Conservation (phyloP, 2,329 filamentous ascomycete genomes). For the Pseudocercospora macadamiae region DNA sequence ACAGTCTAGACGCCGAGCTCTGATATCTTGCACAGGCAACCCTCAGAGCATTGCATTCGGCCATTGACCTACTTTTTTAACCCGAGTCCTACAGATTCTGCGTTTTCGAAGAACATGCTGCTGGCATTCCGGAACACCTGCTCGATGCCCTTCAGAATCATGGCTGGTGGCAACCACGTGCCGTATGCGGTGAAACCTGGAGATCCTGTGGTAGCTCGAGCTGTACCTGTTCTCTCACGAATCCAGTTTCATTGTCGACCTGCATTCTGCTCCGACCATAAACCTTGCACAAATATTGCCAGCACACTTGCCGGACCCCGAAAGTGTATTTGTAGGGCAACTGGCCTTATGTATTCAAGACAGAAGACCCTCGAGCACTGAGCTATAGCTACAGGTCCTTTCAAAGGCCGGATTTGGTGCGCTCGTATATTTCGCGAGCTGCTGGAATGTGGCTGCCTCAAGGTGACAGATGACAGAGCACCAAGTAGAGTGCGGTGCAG, state of each 20-base stretch:
- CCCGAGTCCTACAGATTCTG: background rate
- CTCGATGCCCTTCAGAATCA: no score
- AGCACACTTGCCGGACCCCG: conserved; percentile 1
- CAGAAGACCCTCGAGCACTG: no score
- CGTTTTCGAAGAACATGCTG: no score
- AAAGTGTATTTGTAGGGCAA: background rate
- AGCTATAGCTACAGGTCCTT: no score
- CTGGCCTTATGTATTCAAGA: no score
- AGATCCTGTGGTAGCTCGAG: background rate
- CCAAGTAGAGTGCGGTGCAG: background rate
- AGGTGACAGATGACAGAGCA: conserved; percentile 7
- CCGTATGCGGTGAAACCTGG: background rate
- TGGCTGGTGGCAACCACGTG: background rate
- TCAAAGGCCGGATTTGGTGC: no score
- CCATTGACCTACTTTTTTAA: background rate
- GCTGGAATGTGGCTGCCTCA: conserved; percentile 3
- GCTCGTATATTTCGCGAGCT: background rate
- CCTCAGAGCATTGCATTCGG: background rate
- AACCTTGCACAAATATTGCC: background rate
- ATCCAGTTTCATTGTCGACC: conserved; percentile 5
- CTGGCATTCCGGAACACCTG: no score
- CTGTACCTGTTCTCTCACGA: background rate
- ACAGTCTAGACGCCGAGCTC: background rate
- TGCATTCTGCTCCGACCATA: background rate
- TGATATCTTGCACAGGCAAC: no score